phyloP scores from a whole-genome alignment of 495 filamentous ascomycete genomes.

The Pseudomonodictys pantanalensis region DNA sequence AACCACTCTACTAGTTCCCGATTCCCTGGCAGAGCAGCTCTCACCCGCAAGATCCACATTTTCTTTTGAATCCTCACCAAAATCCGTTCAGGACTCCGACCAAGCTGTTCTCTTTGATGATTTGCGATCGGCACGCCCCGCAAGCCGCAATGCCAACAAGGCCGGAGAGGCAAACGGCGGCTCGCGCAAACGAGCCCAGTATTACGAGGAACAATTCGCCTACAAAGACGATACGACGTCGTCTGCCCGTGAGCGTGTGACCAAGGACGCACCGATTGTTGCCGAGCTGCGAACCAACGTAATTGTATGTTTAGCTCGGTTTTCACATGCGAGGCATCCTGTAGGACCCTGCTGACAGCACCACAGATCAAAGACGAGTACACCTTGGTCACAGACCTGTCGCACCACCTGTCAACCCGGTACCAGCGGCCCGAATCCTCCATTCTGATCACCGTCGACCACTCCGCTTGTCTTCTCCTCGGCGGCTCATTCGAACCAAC shows the following conservation, averaged over 20 bases:
- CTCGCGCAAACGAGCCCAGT: conserved; percentile 42
- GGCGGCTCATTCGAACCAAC: conserved; percentile 72
- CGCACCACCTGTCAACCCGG: conserved; percentile 64
- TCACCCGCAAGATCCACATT: conserved; percentile 31
- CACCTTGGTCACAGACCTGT: conserved; percentile 66
- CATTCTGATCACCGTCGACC: conserved; percentile 68
- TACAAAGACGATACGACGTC: conserved; percentile 47
- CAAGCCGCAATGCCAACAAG: conserved; percentile 1
- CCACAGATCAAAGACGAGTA: conserved; percentile 63
- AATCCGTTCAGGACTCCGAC: conserved; percentile 16
- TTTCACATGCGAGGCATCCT: not conserved
- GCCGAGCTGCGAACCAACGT: conserved; percentile 83
- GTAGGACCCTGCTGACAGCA: conserved; percentile 8
- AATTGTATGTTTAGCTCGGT: conserved; percentile 55
- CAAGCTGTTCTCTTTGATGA: conserved; percentile 11
- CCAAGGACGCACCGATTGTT: conserved; percentile 66
- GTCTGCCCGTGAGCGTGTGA: conserved; percentile 57
- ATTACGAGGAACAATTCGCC: conserved; percentile 61
- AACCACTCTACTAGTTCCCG: conserved; percentile 26
- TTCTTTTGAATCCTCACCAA: conserved; percentile 24
- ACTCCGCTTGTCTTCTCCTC: conserved; percentile 72
- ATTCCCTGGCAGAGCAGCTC: conserved; percentile 21
- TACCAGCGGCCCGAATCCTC: conserved; percentile 69
- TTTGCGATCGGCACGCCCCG: conserved; percentile 2
- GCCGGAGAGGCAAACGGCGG: conserved; percentile 7